Base-by-base conservation (phyloP, 345 rosid genomes). In the Dipteronia sinensis region DNA sequence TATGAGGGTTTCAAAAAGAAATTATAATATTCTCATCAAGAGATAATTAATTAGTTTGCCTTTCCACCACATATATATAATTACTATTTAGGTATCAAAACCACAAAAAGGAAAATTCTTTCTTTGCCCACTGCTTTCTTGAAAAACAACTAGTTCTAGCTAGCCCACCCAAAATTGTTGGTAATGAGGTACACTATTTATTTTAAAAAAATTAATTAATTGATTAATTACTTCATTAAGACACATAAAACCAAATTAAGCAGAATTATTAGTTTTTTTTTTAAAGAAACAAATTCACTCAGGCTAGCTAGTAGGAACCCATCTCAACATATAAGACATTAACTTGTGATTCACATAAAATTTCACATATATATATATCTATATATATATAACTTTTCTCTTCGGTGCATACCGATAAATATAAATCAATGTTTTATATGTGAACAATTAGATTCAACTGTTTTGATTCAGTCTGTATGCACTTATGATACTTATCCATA, bases 71-170 rank as follows among this genome's bases (percentile, higher is more conserved):
- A 29, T 29, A 29, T 29, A 29, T 29, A 29, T 2, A 2, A 29
- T 29, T 69, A 17, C 67, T 69, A 17, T 70, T 71, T 53, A 73
- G 77, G 83, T 20, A 86, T 84, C 80, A 59, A 78, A 80, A 67
- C 84, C 84, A 80, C 65, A 77, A 63, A 81, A 86, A 83, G 22
- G 81, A 74, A 83, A 87, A 84, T 86, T 84, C 90, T 85, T 89
- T 59, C 17, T 73, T 80, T 85, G 82, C 85, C 85, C 74, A 76
- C 84, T 80, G 86, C 89, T 87, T 90, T 85, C 66, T 66, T 86
- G 85, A 82, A 89, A 89, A 86, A 79, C 82, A 79, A 73, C 83
- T 69, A 65, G 83, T 7, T 56, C 62, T 56, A 56, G 38, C 38
- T 31, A 31, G 6, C 38, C 38, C 88, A 77, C 76, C 83, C 82